Evolutionary conservation across 306 rosid genomes (phyloP).

Genomic region (Argentina anserina): DNA sequence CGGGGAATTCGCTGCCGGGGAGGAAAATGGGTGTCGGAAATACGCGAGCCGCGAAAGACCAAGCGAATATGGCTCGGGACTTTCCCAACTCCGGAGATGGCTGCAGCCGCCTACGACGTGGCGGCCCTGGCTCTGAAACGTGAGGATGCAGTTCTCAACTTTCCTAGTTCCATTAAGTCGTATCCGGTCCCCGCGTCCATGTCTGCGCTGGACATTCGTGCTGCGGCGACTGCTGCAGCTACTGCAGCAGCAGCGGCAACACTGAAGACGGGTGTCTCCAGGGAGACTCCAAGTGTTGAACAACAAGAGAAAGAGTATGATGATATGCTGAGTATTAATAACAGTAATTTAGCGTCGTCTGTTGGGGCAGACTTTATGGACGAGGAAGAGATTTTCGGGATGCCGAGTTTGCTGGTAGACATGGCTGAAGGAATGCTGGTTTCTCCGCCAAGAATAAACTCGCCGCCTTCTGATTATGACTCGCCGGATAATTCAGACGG

Average conservation of each 20-base stretch:
- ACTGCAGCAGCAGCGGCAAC: neutral
- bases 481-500: conserved; percentile 36
- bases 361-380: conserved; percentile 48
- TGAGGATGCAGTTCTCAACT: conserved; percentile 50
- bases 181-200: conserved; percentile 59
- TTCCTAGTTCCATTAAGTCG: conserved; percentile 30
- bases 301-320: neutral
- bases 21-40: conserved; percentile 91
- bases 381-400: conserved; percentile 74
- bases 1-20: conserved; percentile 71
- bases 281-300: neutral
- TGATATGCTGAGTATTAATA: neutral
- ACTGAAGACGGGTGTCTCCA: neutral
- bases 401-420: conserved; percentile 77
- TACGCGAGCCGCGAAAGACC: conserved; percentile 80
- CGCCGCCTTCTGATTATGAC: conserved; percentile 36
- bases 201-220: conserved; percentile 58
- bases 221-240: conserved; percentile 57
- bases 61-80: conserved; percentile 92
- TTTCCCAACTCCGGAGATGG: conserved; percentile 73
- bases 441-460: conserved; percentile 74
- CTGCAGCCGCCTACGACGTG: conserved; percentile 83
- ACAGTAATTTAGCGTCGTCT: neutral
- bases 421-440: conserved; percentile 96
- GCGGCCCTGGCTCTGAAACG: conserved; percentile 80